Evolutionary conservation across 1,284 basidiomycete genomes (phyloP).

Genomic region (Tetrapyrgos nigripes): DNA sequence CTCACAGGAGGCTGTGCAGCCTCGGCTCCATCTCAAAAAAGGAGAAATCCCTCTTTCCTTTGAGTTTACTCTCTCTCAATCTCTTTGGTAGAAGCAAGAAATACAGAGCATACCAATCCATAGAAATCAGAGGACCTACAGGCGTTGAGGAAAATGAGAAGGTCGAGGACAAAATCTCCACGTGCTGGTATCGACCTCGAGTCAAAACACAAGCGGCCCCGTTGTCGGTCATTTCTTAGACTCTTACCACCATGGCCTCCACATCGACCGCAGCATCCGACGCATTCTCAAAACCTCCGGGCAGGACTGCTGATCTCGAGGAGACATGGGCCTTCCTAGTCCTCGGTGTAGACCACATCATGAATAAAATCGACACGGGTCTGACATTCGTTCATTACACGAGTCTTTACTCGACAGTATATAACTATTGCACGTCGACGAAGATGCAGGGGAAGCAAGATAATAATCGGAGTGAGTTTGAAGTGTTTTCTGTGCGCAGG

Average conservation of each 20-base stretch:
- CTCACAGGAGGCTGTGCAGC: too few species aligned
- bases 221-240: neutral
- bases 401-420: conserved; percentile 90
- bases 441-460: conserved; percentile 55
- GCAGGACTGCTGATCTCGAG: conserved; percentile 13
- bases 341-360: conserved; percentile 90
- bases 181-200: neutral
- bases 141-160: neutral
- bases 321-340: conserved; percentile 86
- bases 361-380: conserved; percentile 87
- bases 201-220: neutral
- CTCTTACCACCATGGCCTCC: conserved; percentile 7
- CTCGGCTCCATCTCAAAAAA: too few species aligned
- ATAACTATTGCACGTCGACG: conserved; percentile 94
- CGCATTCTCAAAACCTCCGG: conserved; percentile 6
- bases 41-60: too few species aligned
- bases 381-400: conserved; percentile 93
- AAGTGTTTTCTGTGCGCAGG: neutral
- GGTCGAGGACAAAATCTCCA: neutral
- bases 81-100: too few species aligned
- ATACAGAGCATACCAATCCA: too few species aligned
- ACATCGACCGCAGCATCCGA: conserved; percentile 4
- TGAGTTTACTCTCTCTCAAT: too few species aligned
- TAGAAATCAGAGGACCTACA: too few species aligned
- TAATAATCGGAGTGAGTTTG: conserved; percentile 64